Base-by-base conservation (phyloP, 345 rosid species). In the Euphorbia pulcherrima region DNA sequence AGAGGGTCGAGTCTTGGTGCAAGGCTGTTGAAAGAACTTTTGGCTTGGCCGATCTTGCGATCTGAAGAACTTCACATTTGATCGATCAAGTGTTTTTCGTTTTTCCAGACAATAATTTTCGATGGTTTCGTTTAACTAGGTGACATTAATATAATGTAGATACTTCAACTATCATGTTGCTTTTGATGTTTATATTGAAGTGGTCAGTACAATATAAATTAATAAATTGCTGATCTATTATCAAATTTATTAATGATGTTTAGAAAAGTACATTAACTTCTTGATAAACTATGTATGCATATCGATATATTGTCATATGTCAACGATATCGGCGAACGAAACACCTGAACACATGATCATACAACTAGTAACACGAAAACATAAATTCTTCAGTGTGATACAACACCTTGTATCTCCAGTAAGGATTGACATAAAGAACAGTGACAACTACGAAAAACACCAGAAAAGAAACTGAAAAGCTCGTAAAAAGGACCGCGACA, bases 11-110 rank as follows among this genome's bases (percentile, higher is more conserved):
- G 55, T 88, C 88, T 53, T 94, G 99, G 99, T 75, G 84, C 83
- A 91, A 77, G 80, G 99, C 99, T 12, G 90, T 94, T 8, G 82
- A 79, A 67, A 86, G 91, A 79, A 83, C 90, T 26, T 91, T 88
- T 17, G 85, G 64, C 79, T 77, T 86, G 71, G 97, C 96, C 6
- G 92, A 89, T 74, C 95, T 93, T 26, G 71, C 88, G 26, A 67
- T 80, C 26, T 90, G 78, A 83, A 26, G 5, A 21, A 24, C 40
- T 30, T 56, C 11, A 37, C 37, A 16, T 6, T 61, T 6, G 21
- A 47, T 12, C 33, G 10, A 30, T 14, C 5, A 21, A 10, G n/a
- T 24, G 26, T 13, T 47, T 64, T 20, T 53, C 13, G 56, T 21
- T 29, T 8, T 39, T 16, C 20, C 6, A 28, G 17, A 21, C 29